Evolutionary conservation across 1,139 yeast genomes (phyloP).

Genomic region (Pichia sp.): DNA sequence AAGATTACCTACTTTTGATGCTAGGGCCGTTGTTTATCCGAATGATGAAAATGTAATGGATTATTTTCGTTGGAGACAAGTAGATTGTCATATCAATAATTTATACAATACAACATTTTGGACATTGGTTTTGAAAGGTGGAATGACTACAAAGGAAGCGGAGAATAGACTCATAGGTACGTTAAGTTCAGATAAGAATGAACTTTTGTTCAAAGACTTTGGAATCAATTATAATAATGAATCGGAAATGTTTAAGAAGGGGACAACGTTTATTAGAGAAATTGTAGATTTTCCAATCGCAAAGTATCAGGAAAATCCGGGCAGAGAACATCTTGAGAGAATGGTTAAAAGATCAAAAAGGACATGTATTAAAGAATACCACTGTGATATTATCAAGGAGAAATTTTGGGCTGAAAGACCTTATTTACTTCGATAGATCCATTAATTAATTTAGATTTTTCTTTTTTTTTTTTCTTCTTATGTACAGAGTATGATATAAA

Average conservation of each 20-base stretch:
- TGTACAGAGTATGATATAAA: neutral
- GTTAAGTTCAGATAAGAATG: slow-evolving; percentile 77
- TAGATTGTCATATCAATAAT: slow-evolving; percentile 93
- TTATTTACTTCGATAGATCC: slow-evolving; percentile 20
- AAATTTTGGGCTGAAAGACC: slow-evolving; percentile 49
- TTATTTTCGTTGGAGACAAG: slow-evolving; percentile 93
- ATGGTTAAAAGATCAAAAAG: slow-evolving; percentile 44
- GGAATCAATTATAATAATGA: slow-evolving; percentile 88
- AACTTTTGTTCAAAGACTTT: slow-evolving; percentile 68
- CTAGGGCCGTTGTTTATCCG: slow-evolving; percentile 86
- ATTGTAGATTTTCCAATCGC: slow-evolving; percentile 9
- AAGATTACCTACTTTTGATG: slow-evolving; percentile 78
- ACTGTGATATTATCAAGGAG: slow-evolving; percentile 54
- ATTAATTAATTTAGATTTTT: neutral
- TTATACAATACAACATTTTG: slow-evolving; percentile 91
- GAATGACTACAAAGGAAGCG: slow-evolving; percentile 67
- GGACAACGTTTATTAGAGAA: slow-evolving; percentile 66
- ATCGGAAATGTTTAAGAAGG: slow-evolving; percentile 81
- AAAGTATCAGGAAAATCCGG: slow-evolving; percentile 13
- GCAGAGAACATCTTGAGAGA: slow-evolving; percentile 33
- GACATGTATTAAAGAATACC: slow-evolving; percentile 41
- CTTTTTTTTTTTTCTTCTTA: neutral
- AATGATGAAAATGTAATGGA: slow-evolving; percentile 55
- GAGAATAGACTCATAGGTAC: slow-evolving; percentile 72
- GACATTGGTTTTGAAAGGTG: slow-evolving; percentile 72